A percentile compares a stretch with the other conserved stretches of the same genome.
Conservation (phyloP, 2,329 filamentous ascomycete species). For the Myriosclerotinia scirpicola region DNA sequence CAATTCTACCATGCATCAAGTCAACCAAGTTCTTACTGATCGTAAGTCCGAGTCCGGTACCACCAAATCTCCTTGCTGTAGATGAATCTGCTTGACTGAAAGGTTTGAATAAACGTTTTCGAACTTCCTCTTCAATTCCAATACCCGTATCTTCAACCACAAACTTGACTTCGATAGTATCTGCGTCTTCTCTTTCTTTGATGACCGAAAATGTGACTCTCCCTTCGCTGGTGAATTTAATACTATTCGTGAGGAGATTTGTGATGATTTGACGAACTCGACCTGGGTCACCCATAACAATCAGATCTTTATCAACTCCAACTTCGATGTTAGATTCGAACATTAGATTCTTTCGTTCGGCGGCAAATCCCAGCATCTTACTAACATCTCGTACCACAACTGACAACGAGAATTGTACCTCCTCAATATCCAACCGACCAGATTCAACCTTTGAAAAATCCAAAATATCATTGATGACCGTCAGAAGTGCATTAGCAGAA, state of each 20-base stretch:
- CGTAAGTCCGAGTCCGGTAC: slow-evolving; percentile 74
- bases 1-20: slow-evolving; percentile 76
- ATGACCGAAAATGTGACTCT: slow-evolving; percentile 65
- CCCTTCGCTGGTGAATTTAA: slow-evolving; percentile 72
- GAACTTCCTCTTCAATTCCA: slow-evolving; percentile 76
- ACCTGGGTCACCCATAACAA: slow-evolving; percentile 84
- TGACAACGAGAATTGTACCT: slow-evolving; percentile 73
- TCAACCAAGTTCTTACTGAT: slow-evolving; percentile 81
- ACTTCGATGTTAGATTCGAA: slow-evolving; percentile 64
- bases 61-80: slow-evolving; percentile 75
- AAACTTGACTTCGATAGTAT: slow-evolving; percentile 68
- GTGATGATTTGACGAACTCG: slow-evolving; percentile 75
- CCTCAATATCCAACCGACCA: slow-evolving; percentile 73
- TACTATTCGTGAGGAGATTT: slow-evolving; percentile 74
- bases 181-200: slow-evolving; percentile 62
- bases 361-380: slow-evolving; percentile 85
- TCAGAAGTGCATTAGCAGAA: slow-evolving; percentile 77
- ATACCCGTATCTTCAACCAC: slow-evolving; percentile 77
- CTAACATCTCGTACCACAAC: slow-evolving; percentile 75
- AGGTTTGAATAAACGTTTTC: slow-evolving; percentile 71
- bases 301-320: slow-evolving; percentile 60
- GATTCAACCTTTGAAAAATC: slow-evolving; percentile 88
- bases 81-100: slow-evolving; percentile 82
- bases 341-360: slow-evolving; percentile 73
- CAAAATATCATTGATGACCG: slow-evolving; percentile 87